A percentile compares a stretch with the other conserved stretches of the same genome.
phyloP scores from a whole-genome alignment of 1,284 basidiomycete species.

The Fomitopsis palustris region DNA sequence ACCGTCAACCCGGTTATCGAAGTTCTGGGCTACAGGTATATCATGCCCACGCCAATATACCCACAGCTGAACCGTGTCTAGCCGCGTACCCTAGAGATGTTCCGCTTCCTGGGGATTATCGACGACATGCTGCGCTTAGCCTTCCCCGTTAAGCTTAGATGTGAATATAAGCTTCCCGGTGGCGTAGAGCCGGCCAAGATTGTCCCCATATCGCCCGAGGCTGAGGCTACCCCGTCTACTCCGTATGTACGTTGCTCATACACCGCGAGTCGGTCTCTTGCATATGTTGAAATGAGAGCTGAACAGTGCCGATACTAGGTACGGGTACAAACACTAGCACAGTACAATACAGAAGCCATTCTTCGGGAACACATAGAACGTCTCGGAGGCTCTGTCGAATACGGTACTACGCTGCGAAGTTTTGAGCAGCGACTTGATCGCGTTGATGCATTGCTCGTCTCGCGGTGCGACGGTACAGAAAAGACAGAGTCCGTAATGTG shows the following conservation, averaged over 20 bases:
- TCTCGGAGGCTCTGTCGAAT: constrained; percentile 24
- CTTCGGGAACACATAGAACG: constrained; percentile 24
- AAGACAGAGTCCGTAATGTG: constrained; percentile 7
- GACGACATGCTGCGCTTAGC: constrained; percentile 4
- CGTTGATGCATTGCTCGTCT: constrained; percentile 13
- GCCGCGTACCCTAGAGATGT: constrained; percentile 13
- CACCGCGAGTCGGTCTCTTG: background rate
- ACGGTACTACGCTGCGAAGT: constrained; percentile 21
- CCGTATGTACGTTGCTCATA: constrained; percentile 16
- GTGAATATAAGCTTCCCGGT: constrained; percentile 10
- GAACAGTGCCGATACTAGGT: constrained; percentile 4
- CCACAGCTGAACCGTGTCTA: background rate
- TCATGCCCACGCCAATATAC: too few relatives aligned
- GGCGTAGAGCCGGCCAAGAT: constrained; percentile 6
- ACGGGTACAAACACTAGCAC: constrained; percentile 25
- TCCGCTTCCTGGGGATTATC: constrained; percentile 11
- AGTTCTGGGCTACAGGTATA: constrained; percentile 24
- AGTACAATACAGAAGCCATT: constrained; percentile 23
- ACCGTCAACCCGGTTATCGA: constrained; percentile 18
- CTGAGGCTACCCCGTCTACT: constrained; percentile 7
- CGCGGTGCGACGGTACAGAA: background rate
- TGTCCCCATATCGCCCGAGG: background rate
- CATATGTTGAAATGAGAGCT: too few relatives aligned
- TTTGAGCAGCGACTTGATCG: constrained; percentile 21
- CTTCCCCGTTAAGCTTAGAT: background rate